Percentiles rank a stretch among this genome's conserved stretches.
Evolutionary conservation across 768 basidiomycete genomes (phyloP).

Genomic region (Gymnopilus dilepis): DNA sequence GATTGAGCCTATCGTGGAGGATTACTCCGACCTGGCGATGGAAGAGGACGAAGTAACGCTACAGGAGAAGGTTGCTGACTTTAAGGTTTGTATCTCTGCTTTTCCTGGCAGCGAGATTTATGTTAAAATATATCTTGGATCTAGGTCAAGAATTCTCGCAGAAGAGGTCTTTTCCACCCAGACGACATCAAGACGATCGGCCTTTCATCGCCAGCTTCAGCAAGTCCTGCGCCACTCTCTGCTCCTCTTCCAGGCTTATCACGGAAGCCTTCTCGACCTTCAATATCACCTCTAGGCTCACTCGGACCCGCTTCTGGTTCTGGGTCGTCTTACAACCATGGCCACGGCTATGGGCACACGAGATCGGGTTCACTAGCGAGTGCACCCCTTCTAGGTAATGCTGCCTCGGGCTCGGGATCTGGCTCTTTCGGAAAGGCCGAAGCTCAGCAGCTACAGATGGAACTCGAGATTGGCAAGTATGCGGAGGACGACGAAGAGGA

Average conservation of each 20-base stretch:
- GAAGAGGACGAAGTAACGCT: constrained; percentile 75
- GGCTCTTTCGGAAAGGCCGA: constrained; percentile 75
- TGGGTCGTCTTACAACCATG: not conserved
- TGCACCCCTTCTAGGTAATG: constrained; percentile 39
- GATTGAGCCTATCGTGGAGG: constrained; percentile 79
- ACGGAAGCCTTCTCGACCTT: constrained; percentile 53
- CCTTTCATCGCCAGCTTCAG: constrained; percentile 40
- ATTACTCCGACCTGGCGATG: constrained; percentile 87
- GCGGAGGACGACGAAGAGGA: constrained; percentile 88
- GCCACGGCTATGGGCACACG: constrained; percentile 40
- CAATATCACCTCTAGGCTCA: constrained; percentile 45
- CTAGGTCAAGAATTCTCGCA: constrained; percentile 72
- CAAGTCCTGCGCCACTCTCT: constrained; percentile 63
- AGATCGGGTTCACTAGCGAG: constrained; percentile 62
- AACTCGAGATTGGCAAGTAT: constrained; percentile 83
- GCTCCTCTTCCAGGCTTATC: constrained; percentile 67
- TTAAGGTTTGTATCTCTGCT: constrained; percentile 59
- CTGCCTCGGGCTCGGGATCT: constrained; percentile 19
- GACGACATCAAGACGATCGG: constrained; percentile 85
- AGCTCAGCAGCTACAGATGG: constrained; percentile 59
- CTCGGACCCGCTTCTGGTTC: constrained; percentile 35
- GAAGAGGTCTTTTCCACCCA: constrained; percentile 85
- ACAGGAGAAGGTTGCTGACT: constrained; percentile 81
- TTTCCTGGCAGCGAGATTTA: not conserved
- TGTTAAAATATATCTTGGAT: no score